These are phyloP conservation scores for Schwanniomyces polymorphus DNA, from an alignment of 805 yeast species.

Conservation along the genomic window DNA sequence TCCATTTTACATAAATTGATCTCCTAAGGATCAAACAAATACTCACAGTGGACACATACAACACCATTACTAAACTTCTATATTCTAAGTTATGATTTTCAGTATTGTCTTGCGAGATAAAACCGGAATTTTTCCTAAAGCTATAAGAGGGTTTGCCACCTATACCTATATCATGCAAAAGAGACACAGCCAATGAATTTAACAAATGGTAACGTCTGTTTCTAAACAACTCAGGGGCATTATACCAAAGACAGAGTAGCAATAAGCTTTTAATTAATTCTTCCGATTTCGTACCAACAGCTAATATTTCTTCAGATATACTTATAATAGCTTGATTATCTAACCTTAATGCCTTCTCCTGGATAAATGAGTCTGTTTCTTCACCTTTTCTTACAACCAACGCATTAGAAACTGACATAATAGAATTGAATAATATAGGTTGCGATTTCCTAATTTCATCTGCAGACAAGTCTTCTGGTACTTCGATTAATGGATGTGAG, in stretches of 20 bases:
- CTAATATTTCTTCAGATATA: slow-evolving; percentile 58
- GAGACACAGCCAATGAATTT: slow-evolving; percentile 59
- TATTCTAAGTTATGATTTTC: slow-evolving; percentile 33
- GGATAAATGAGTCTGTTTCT: background rate
- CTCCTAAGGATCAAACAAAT: slow-evolving; percentile 67
- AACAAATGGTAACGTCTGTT: slow-evolving; percentile 76
- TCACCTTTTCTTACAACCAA: slow-evolving; percentile 21
- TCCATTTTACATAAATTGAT: slow-evolving; percentile 62
- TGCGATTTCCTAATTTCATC: slow-evolving; percentile 48
- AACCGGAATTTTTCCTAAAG: slow-evolving; percentile 14
- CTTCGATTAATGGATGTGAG: slow-evolving; percentile 56
- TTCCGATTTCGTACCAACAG: slow-evolving; percentile 67
- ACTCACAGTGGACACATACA: slow-evolving; percentile 63
- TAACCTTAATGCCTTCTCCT: slow-evolving; percentile 44
- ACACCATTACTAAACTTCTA: slow-evolving; percentile 52
- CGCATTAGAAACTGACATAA: slow-evolving; percentile 61
- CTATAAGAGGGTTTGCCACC: slow-evolving; percentile 45
- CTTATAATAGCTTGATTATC: slow-evolving; percentile 55
- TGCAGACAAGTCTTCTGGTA: slow-evolving; percentile 45
- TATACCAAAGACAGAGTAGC: slow-evolving; percentile 74
- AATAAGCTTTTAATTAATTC: slow-evolving; percentile 66
- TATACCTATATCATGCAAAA: slow-evolving; percentile 77
- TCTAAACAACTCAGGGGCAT: slow-evolving; percentile 77
- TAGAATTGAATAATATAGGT: slow-evolving; percentile 64
- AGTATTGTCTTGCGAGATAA: background rate